Base-by-base conservation (phyloP, 2,329 filamentous ascomycete genomes). In the Biscogniauxia sp. region DNA sequence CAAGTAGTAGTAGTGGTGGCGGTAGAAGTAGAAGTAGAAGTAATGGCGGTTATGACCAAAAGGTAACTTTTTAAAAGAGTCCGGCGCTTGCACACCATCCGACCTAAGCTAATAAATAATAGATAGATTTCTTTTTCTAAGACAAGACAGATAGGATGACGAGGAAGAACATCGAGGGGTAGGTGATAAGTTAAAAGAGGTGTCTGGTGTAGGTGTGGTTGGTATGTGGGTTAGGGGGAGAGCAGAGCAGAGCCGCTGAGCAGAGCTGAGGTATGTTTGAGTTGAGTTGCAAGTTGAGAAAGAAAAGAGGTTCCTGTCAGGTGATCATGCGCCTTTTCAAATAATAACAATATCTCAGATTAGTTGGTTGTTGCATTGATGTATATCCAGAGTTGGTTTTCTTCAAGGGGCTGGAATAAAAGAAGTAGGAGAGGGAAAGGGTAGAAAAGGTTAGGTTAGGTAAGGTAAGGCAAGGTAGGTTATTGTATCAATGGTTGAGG, bases 241-340 rank as follows among this genome's bases (percentile, higher is more conserved):
- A 41, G 37, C 26, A 28, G 9, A 28, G 26, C 26, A 28, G 26
- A 28, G 26, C 26, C 9, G 5, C 26, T 28, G 26, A 28, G 26
- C 9, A 28, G 5, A 28, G 26, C 26, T 28, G 26, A 28, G 26
- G 5, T 5, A 28, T 5, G 9, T n/a, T n/a, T 5, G 9, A 28
- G 26, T 28, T 28, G 26, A 32, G 28, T 32, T 32, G 11, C 7
- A 7, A 7, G 23, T 23, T 23, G 11, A 32, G 28, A 32, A 2
- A 32, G 11, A 52, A 55, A 57, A 51, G 54, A 57, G 54, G 52
- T 28, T 54, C 57, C 62, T 53, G 57, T 60, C 28, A 51, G 51
- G 54, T 51, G 19, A 56, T 28, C 51, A n/a, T 51, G 37, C 51
- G 37, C 25, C 50, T 32, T 28, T 23, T 50, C 53, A 23, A 26